A percentile compares a stretch with the other conserved stretches of the same genome.
phyloP scores from a whole-genome alignment of 257 asterid genomes.

The Penstemon davidsonii region DNA sequence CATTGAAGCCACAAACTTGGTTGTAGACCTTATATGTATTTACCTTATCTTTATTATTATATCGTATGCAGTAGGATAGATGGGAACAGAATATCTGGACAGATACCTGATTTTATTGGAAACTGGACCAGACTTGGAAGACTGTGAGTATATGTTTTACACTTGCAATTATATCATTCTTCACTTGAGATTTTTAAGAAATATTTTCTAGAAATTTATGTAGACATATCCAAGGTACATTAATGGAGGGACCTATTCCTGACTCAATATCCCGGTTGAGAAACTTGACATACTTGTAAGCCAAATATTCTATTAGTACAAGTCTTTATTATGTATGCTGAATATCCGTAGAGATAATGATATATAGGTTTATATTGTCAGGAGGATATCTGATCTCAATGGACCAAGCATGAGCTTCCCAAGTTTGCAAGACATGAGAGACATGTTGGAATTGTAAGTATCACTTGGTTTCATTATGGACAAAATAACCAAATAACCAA shows the following conservation, averaged over 20 bases:
- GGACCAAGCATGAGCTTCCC: constrained; percentile 61
- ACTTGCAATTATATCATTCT: no score
- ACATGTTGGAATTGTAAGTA: constrained; percentile 52
- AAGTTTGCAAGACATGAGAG: constrained; percentile 36
- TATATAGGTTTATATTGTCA: constrained; percentile 24
- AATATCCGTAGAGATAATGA: neutral
- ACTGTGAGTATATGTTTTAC: constrained; percentile 54
- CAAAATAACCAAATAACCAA: no score
- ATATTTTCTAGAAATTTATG: constrained; percentile 22
- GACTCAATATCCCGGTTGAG: constrained; percentile 45
- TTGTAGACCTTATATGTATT: no score
- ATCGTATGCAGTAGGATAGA: constrained; percentile 80
- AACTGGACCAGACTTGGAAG: constrained; percentile 61
- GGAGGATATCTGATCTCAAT: constrained; percentile 72
- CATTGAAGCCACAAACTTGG: neutral
- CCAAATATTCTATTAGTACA: constrained; percentile 17
- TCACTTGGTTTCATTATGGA: neutral
- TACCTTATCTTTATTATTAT: constrained; percentile 11
- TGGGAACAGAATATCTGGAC: constrained; percentile 65
- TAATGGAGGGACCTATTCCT: constrained; percentile 80
- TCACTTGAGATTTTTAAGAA: neutral
- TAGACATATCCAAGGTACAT: constrained; percentile 84
- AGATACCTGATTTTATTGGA: constrained; percentile 73
- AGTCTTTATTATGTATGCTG: neutral
- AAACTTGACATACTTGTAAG: constrained; percentile 61